Base-by-base conservation (phyloP, 805 yeast species). In the Saccharomycopsis guyanensis region DNA sequence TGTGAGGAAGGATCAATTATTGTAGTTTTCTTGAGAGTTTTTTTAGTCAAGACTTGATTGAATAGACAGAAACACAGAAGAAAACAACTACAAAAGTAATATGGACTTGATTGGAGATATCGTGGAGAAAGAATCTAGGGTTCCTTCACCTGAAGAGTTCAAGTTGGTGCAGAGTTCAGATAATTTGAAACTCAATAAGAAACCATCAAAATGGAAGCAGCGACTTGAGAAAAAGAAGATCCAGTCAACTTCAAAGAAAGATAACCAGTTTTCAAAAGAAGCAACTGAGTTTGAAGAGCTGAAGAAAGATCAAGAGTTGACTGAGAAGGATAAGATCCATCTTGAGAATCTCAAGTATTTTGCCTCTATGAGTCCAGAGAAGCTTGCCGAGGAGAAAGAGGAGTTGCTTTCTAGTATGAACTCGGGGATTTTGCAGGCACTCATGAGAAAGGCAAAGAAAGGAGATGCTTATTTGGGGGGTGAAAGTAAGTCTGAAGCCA, bases 51-150 rank as follows among this genome's bases (percentile, higher is more conserved):
- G n/a, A n/a, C n/a, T n/a, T n/a, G n/a, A n/a, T n/a, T n/a, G n/a
- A n/a, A n/a, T n/a, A n/a, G n/a, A n/a, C n/a, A n/a, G n/a, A n/a
- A n/a, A n/a, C n/a, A n/a, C n/a, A n/a, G n/a, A n/a, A n/a, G n/a
- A n/a, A n/a, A n/a, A n/a, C n/a, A n/a, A n/a, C n/a, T n/a, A n/a
- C n/a, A n/a, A n/a, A n/a, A n/a, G n/a, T n/a, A 24, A 32, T 23
- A 82, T 82, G 89, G 82, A 81, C 59, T 67, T 81, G 49, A 62
- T 83, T 23, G 84, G 86, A 7, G 91, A 84, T 53, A 82, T 84
- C 25, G 78, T 82, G 6, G 93, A 84, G 55, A 80, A 70, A 47
- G 78, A 77, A 41, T 62, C 64, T 0, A 58, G 53, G 5, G 58
- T 61, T 5, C 69, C 72, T 7, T 5, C 8, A 4, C 4, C 13